Base-by-base conservation (phyloP, 2,329 filamentous ascomycete species). In the Lecanicillium sp. region DNA sequence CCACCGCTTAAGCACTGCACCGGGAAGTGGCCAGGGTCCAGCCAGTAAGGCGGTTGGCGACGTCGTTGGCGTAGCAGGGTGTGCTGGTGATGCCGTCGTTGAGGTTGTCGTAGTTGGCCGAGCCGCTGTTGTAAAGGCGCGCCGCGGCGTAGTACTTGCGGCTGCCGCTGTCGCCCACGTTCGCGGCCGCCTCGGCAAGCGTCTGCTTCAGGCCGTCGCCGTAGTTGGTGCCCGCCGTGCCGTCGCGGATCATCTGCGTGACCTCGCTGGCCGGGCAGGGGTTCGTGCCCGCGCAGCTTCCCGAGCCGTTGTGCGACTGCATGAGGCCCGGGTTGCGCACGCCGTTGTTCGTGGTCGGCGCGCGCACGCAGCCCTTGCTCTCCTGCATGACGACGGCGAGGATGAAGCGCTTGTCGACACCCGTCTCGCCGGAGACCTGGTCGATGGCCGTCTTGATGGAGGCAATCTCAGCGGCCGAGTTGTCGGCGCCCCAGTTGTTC, bases 331-430 rank as follows among this genome's bases (percentile, higher is more conserved):
- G 41, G 29, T 44, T 44, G 26, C 17, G n/a, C 24, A 44, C 41
- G 23, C 41, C 41, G 29, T 44, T 44, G 29, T 44, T 44, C 14
- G 41, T 44, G 23, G 41, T 44, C 4, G 41, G 41, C 11, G 29
- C 41, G 26, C 41, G 41, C 15, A 44, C 41, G 41, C 41, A 44
- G n/a, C 41, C 41, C 20, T 44, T 44, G 41, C 26, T 60, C 51
- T 70, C 19, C 59, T 60, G 49, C 56, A 63, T 42, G 54, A 58
- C 5, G 65, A 59, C 51, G 64, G 65, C 1, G 44, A 60, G n/a
- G 52, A 60, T 36, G 40, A 47, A 19, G n/a, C 39, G 4, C 41
- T 55, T 12, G 51, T 53, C 14, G 40, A 26, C 14, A 15, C 11
- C 10, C 10, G 26, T 21, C 20, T 44, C 27, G 23, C 19, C 41